These are phyloP conservation scores for Neoascochyta sp. DNA, from an alignment of 2,329 filamentous ascomycete genomes.

Conservation along the genomic window DNA sequence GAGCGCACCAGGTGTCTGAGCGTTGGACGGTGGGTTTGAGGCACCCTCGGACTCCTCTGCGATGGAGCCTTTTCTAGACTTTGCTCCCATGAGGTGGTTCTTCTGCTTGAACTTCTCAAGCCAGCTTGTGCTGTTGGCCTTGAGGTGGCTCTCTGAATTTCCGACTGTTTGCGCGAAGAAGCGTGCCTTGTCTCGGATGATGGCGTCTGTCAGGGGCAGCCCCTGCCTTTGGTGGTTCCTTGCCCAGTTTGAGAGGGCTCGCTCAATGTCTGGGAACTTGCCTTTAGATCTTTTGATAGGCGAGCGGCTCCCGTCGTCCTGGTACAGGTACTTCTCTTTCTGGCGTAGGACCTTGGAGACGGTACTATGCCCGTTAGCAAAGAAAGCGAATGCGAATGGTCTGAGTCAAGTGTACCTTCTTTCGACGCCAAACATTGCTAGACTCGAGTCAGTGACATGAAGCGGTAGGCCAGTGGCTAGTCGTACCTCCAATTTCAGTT, in stretches of 20 bases:
- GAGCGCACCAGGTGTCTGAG: constrained; percentile 61
- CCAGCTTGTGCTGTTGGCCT: constrained; percentile 72
- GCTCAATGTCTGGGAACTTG: constrained; percentile 86
- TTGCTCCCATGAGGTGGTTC: constrained; percentile 59
- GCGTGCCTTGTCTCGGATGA: constrained; percentile 78
- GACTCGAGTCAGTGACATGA: constrained; percentile 36
- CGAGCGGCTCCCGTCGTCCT: constrained; percentile 73
- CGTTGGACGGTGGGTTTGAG: constrained; percentile 55
- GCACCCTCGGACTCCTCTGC: constrained; percentile 65
- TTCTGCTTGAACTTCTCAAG: constrained; percentile 95
- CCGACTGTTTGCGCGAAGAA: constrained; percentile 74
- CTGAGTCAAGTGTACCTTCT: constrained; percentile 65
- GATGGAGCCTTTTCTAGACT: constrained; percentile 53
- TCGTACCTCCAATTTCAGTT: constrained; percentile 84
- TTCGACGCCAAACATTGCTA: constrained; percentile 89
- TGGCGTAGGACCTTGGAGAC: constrained; percentile 97
- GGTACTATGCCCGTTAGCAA: constrained; percentile 59
- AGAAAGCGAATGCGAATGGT: too few species aligned
- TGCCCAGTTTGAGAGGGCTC: constrained; percentile 82
- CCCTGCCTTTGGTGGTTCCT: constrained; percentile 76
- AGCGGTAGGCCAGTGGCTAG: too few species aligned
- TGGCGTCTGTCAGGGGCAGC: constrained; percentile 68
- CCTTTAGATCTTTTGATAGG: constrained; percentile 79
- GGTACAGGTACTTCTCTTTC: constrained; percentile 88
- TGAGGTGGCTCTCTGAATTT: constrained; percentile 67